phyloP scores from a whole-genome alignment of 2,329 filamentous ascomycete species.

The Corniculantispora saksenae region DNA sequence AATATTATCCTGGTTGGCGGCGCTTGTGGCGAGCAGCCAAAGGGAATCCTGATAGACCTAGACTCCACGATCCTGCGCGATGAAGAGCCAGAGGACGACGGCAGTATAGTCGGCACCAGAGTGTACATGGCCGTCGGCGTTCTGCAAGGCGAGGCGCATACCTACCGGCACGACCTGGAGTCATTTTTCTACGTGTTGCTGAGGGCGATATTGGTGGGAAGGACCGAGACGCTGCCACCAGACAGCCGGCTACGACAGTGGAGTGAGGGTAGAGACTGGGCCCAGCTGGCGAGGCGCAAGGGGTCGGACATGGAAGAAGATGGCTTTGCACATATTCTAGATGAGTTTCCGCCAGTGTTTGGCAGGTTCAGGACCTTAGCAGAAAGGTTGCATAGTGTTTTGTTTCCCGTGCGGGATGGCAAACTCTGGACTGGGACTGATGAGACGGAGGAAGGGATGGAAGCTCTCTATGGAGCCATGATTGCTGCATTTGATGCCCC shows the following conservation, averaged over 20 bases:
- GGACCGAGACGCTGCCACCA: background rate
- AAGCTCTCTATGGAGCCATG: too few species aligned
- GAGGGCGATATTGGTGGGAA: conserved; percentile 17
- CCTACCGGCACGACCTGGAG: conserved; percentile 31
- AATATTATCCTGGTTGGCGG: conserved; percentile 27
- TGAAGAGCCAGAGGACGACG: conserved; percentile 11
- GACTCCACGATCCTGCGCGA: conserved; percentile 22
- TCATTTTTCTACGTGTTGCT: conserved; percentile 31
- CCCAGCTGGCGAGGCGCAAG: background rate
- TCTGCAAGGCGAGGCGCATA: conserved; percentile 16
- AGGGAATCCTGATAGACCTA: conserved; percentile 26
- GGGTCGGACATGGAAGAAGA: background rate
- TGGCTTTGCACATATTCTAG: background rate
- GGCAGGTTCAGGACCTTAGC: too few species aligned
- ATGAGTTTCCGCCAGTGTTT: background rate
- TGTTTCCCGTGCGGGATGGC: too few species aligned
- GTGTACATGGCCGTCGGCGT: conserved; percentile 31
- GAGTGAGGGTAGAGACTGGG: background rate
- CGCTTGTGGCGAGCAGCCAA: background rate
- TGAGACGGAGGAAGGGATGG: too few species aligned
- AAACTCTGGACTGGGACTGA: too few species aligned
- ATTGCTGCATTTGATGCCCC: too few species aligned
- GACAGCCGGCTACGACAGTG: background rate
- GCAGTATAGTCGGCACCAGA: conserved; percentile 20
- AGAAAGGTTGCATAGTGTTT: too few species aligned